These are phyloP conservation scores for Oryza rufipogon DNA, from an alignment of 176 grass and related monocot genomes.

Conservation along the genomic window DNA sequence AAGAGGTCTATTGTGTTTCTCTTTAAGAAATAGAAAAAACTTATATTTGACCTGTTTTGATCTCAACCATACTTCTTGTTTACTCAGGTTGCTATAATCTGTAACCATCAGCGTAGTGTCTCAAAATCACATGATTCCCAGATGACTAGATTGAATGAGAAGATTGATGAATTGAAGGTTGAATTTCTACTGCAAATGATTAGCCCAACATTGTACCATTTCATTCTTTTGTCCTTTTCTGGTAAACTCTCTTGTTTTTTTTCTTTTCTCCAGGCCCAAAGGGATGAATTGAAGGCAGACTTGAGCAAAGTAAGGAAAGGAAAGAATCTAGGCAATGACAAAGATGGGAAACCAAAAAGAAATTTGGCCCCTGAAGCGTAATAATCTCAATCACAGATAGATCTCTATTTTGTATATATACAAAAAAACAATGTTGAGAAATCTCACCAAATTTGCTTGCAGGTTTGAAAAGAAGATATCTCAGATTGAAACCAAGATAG, in stretches of 20 bases:
- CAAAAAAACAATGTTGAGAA: conserved; percentile 8
- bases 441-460: conserved; percentile 59
- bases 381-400: conserved; percentile 29
- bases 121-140: conserved; percentile 95
- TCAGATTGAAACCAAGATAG: conserved; percentile 71
- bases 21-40: background rate
- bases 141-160: conserved; percentile 89
- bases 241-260: conserved; percentile 4
- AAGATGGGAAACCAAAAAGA: conserved; percentile 87
- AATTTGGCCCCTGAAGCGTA: conserved; percentile 83
- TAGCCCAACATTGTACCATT: conserved; percentile 4
- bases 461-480: conserved; percentile 84
- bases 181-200: conserved; percentile 31
- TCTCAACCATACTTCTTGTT: conserved; percentile 10
- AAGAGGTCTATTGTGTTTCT: conserved; percentile 62
- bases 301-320: conserved; percentile 80
- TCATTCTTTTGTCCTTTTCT: background rate
- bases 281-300: conserved; percentile 77
- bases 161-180: conserved; percentile 91
- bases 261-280: conserved; percentile 56
- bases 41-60: conserved; percentile 7
- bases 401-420: conserved; percentile 24
- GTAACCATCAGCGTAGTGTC: conserved; percentile 96
- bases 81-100: conserved; percentile 93
- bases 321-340: conserved; percentile 71